Conservation (phyloP, 73 alveolate species). For the Paramecium biaurelia region DNA sequence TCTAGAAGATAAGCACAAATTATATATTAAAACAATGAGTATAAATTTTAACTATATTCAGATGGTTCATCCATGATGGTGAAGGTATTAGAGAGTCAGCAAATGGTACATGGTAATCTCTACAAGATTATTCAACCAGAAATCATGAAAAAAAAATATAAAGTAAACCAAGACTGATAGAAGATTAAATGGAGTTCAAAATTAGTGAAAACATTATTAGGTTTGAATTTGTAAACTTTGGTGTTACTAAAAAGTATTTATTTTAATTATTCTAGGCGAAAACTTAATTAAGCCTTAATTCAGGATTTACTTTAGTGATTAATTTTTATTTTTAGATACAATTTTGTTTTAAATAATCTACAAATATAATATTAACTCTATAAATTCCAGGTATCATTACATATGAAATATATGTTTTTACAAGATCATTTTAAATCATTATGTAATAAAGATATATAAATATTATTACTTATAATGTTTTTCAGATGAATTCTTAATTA, state of each 20-base stretch:
- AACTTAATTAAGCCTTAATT: neutral
- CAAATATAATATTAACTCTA: too few relatives aligned
- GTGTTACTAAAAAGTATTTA: slow-evolving; percentile 18
- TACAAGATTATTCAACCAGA: neutral
- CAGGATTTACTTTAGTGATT: slow-evolving; percentile 26
- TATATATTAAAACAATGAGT: neutral
- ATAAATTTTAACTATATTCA: neutral
- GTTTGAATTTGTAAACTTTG: slow-evolving; percentile 42
- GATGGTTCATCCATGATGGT: slow-evolving; percentile 43
- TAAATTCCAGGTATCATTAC: too few relatives aligned
- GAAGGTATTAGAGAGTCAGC: slow-evolving; percentile 44
- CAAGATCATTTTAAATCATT: too few relatives aligned
- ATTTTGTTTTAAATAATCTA: neutral
- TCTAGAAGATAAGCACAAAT: slow-evolving; percentile 44
- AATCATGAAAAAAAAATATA: neutral
- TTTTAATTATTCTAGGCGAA: neutral
- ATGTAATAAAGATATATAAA: too few relatives aligned
- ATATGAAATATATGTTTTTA: too few relatives aligned
- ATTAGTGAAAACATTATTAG: slow-evolving; percentile 18
- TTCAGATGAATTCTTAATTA: too few relatives aligned
- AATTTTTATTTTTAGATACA: neutral
- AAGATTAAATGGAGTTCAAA: slow-evolving; percentile 40
- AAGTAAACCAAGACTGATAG: neutral
- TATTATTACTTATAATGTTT: too few relatives aligned
- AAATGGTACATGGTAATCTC: slow-evolving; percentile 42